Evolutionary conservation across 2,329 filamentous ascomycete species (phyloP), one percentile per base, ranked within the genome.

Genomic region (Annulohypoxylon truncatum): DNA sequence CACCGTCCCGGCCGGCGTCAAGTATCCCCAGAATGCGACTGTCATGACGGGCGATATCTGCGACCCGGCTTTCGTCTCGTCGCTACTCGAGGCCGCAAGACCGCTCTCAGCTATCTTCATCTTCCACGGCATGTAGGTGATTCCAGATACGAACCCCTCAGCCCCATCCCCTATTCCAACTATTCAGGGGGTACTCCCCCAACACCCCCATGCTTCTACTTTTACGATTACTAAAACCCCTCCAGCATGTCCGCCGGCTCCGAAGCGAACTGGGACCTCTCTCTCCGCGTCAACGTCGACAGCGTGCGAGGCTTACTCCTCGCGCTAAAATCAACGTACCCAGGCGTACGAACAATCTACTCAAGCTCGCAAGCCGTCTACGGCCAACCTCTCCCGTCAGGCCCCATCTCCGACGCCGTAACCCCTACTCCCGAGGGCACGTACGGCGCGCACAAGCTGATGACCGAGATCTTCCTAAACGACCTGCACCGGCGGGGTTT

Each of bases 191-290:
- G 10, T 35, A 10, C 12, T 12, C 31, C 13, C 12, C n/a, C n/a
- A n/a, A n/a, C n/a, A n/a, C n/a, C n/a, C n/a, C n/a, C n/a, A n/a
- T n/a, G n/a, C n/a, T n/a, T n/a, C n/a, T n/a, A n/a, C n/a, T n/a
- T n/a, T n/a, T n/a, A n/a, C n/a, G n/a, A n/a, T 22, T 22, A 42
- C 38, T 42, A 10, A n/a, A n/a, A 80, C 88, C 71, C 86, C 90
- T 75, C 88, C 67, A 89, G 90, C 80, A 90, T 90, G 88, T 90
- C 87, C 0, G 84, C 84, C 10, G 87, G 87, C 4, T 85, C 87
- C 13, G 88, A 90, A 77, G 85, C 85, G 42, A 83, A 89, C 77
- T 87, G 86, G 67, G 84, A 87, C 53, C 79, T 89, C 1, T 87
- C 86, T 2, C 80, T 89, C 66, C 80, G 79, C 40, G 87, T 90